These are phyloP conservation scores for Avicennia marina DNA, from an alignment of 257 asterid species.

Conservation along the genomic window DNA sequence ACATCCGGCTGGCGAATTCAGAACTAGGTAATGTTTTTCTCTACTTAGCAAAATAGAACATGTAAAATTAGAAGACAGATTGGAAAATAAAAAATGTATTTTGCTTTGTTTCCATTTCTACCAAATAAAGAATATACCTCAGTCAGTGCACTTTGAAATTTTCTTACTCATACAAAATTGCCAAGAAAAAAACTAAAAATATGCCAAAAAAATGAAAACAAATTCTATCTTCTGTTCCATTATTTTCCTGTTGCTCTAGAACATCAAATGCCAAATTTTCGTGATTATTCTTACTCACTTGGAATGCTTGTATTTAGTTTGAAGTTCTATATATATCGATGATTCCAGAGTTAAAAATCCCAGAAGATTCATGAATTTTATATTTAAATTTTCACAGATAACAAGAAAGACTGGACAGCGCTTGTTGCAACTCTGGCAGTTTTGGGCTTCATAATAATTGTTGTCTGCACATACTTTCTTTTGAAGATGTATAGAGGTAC, in stretches of 20 bases:
- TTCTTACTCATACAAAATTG: too few relatives aligned
- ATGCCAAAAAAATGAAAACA: too few relatives aligned
- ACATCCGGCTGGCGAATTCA: constrained; percentile 13
- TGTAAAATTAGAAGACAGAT: not conserved
- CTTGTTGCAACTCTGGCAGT: not conserved
- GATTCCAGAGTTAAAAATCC: not conserved
- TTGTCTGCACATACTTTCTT: not conserved
- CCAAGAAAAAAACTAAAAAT: too few relatives aligned
- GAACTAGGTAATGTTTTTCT: constrained; percentile 16
- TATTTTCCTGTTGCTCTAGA: not conserved
- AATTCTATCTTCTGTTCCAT: not conserved
- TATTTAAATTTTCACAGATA: not conserved
- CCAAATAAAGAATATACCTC: too few relatives aligned
- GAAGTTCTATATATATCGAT: not conserved
- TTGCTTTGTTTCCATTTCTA: too few relatives aligned
- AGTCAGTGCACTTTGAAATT: too few relatives aligned
- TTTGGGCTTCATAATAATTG: not conserved
- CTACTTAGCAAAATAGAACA: not conserved
- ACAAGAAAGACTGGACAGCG: not conserved
- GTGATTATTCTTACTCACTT: too few relatives aligned
- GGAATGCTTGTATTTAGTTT: not conserved
- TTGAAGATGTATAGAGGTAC: constrained; percentile 16
- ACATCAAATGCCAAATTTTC: too few relatives aligned
- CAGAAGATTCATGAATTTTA: not conserved
- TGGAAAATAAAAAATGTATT: not conserved